Conservation (phyloP, 768 basidiomycete genomes). For the Xerocomus spinulosus region DNA sequence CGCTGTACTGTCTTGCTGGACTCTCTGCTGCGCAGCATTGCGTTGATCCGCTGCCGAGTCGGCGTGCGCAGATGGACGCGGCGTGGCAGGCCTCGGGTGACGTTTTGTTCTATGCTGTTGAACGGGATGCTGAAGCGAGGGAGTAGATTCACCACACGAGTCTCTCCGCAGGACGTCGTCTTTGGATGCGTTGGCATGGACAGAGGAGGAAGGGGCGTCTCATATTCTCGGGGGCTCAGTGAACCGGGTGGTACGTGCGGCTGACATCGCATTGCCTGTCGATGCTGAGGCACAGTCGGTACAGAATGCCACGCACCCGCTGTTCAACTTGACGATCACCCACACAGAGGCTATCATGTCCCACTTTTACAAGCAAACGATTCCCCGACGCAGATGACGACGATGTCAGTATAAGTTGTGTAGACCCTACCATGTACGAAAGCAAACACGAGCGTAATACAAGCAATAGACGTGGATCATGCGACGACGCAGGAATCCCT, state of each 20-base stretch:
- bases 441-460: too few relatives aligned
- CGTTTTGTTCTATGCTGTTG: background rate
- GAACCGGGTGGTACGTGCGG: constrained; percentile 56
- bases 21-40: constrained; percentile 85
- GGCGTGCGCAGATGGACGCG: constrained; percentile 31
- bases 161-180: constrained; percentile 46
- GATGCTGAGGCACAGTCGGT: background rate
- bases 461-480: too few relatives aligned
- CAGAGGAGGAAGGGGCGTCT: constrained; percentile 58
- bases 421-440: constrained; percentile 9
- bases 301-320: constrained; percentile 78
- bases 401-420: background rate
- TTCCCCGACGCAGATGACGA: constrained; percentile 34
- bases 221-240: constrained; percentile 53
- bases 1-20: constrained; percentile 87
- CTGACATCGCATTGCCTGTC: background rate
- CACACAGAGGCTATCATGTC: constrained; percentile 63
- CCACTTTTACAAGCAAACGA: constrained; percentile 63
- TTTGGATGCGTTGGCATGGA: constrained; percentile 56
- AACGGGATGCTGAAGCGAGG: constrained; percentile 8
- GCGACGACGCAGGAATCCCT: constrained; percentile 28
- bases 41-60: constrained; percentile 45
- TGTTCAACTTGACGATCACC: constrained; percentile 71
- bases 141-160: constrained; percentile 21
- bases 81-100: constrained; percentile 37